Conservation (phyloP, 2,329 filamentous ascomycete species). For the Ceratocystis colombiana region DNA sequence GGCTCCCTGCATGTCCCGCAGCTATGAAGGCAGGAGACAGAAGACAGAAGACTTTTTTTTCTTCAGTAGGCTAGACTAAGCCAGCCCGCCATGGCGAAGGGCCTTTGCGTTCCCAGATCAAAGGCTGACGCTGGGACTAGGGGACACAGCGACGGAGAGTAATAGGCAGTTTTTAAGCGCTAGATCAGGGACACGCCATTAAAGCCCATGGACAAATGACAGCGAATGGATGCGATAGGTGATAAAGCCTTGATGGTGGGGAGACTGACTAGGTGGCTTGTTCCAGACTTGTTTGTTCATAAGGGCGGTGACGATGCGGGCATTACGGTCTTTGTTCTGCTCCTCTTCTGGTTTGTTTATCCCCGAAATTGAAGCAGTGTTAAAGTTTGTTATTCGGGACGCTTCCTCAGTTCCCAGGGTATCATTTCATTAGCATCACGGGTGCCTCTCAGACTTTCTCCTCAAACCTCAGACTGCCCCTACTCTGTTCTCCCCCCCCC, state of each 20-base stretch:
- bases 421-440: not conserved
- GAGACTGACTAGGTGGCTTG: too few species aligned
- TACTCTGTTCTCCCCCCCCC: not conserved
- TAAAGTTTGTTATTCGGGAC: not conserved
- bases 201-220: not conserved
- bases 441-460: constrained; percentile 4
- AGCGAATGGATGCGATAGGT: not conserved
- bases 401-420: not conserved
- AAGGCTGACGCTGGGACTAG: too few species aligned
- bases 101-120: too few species aligned
- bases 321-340: not conserved
- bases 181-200: not conserved
- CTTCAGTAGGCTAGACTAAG: too few species aligned
- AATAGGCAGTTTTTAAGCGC: not conserved
- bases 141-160: not conserved
- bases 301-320: too few species aligned
- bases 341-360: not conserved
- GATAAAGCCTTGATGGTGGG: not conserved
- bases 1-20: too few species aligned
- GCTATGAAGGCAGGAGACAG: too few species aligned
- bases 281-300: too few species aligned
- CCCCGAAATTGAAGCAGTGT: not conserved
- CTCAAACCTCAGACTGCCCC: constrained; percentile 1
- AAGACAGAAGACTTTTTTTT: too few species aligned
- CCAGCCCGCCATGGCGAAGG: too few species aligned